Percentiles rank a stretch among this genome's conserved stretches.
Conservation (phyloP, 345 rosid species). For the Nephelium lappaceum region DNA sequence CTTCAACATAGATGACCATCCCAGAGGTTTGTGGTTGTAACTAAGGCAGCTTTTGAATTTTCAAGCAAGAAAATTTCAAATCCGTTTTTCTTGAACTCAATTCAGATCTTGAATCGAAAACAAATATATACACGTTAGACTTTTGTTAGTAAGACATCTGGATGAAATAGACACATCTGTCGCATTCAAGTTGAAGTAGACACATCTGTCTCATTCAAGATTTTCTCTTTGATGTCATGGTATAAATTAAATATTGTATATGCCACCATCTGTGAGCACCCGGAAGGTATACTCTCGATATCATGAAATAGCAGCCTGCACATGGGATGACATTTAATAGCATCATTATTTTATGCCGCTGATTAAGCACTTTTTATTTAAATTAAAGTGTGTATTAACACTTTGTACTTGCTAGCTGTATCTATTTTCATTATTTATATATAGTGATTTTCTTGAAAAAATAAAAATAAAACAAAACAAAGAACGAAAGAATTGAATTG, state of each 20-base stretch:
- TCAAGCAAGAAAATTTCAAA: not conserved
- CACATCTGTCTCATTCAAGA: too few relatives aligned
- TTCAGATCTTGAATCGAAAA: not conserved
- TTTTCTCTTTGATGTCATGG: too few relatives aligned
- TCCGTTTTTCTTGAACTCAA: not conserved
- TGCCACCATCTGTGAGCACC: not conserved
- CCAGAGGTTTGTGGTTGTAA: not conserved
- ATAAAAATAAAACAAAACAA: not conserved
- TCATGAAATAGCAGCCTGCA: not conserved
- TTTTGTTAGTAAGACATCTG: too few relatives aligned
- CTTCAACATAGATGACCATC: not conserved
- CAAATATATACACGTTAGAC: too few relatives aligned
- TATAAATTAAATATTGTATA: not conserved
- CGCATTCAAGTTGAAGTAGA: too few relatives aligned
- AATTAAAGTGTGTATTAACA: not conserved
- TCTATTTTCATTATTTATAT: not conserved
- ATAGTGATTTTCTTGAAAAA: too few relatives aligned
- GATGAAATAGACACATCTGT: too few relatives aligned
- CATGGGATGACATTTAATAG: not conserved
- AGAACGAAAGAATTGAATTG: not conserved
- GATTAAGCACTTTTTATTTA: not conserved
- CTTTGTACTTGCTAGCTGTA: not conserved
- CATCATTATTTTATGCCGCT: not conserved
- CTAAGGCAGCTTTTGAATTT: not conserved
- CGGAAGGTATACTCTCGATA: not conserved